Evolutionary conservation across 208 protist species (phyloP), one percentile per base, ranked within the genome.

Genomic region (Acanthamoeba triangularis): DNA sequence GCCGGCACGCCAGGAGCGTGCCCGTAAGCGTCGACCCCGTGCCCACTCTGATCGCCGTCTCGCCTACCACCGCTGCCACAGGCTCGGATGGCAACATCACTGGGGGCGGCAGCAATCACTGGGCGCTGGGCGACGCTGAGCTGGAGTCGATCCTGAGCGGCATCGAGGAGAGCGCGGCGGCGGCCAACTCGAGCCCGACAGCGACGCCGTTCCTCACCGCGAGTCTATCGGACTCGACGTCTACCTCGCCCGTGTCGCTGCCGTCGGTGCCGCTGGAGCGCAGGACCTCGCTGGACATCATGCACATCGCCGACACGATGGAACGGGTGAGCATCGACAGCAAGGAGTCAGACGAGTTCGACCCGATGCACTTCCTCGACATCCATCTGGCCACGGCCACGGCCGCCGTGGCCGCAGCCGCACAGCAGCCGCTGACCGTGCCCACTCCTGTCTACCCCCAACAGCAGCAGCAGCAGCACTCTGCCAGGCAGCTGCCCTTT

Each of bases 251-350:
- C 16, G 47, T 85, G 3, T 6, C 76, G 41, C 33, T 33, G 76
- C 1, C 23, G 76, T 10, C 35, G 44, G 20, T 3, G 2, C 7
- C 37, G n/a, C 11, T 8, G 13, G 30, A 65, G 10, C 80, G 80
- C 6, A 28, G 80, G 30, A 30, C 80, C 6, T 88, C 80, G 49
- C 28, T 88, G 13, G 80, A 88, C n/a, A 63, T 88, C 25, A 88
- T 88, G 80, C 80, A 88, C 47, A 88, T 88, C 5, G 80, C 80
- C 6, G 80, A 88, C 80, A 88, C 80, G 25, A 88, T 88, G 80
- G 20, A 88, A 49, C 80, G 80, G 7, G 80, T 88, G 41, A 88
- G 47, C 49, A 88, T 88, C 80, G 80, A 88, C 5, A 44, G 30
- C 80, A 63, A 63, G 41, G 80, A 88, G 30, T 30, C 61, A 11